These are phyloP conservation scores for Fusarium sp. DNA, from an alignment of 2,329 filamentous ascomycete genomes.

Conservation along the genomic window DNA sequence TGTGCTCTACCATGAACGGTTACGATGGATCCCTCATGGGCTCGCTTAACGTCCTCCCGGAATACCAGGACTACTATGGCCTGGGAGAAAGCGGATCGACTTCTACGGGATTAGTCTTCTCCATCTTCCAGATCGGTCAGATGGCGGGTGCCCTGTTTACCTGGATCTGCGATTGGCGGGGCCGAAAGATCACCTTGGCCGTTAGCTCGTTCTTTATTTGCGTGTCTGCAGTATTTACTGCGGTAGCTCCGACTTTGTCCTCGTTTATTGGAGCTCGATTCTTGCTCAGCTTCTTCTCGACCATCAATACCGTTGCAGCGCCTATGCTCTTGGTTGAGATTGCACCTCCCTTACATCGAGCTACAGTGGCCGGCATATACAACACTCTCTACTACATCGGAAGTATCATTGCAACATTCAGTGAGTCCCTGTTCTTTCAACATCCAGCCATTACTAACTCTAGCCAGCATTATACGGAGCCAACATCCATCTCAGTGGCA, in stretches of 20 bases:
- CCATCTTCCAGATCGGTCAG: slow-evolving; percentile 59
- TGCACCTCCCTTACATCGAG: slow-evolving; percentile 69
- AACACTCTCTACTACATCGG: slow-evolving; percentile 60
- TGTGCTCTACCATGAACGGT: slow-evolving; percentile 58
- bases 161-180: slow-evolving; percentile 60
- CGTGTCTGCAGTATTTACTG: slow-evolving; percentile 8
- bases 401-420: slow-evolving; percentile 25
- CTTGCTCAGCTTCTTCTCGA: slow-evolving; percentile 14
- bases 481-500: slow-evolving; percentile 30
- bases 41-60: slow-evolving; percentile 57
- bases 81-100: slow-evolving; percentile 50
- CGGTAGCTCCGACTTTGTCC: slow-evolving; percentile 12
- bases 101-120: slow-evolving; percentile 59
- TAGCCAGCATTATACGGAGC: slow-evolving; percentile 37
- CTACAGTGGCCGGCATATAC: slow-evolving; percentile 67
- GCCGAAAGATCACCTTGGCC: slow-evolving; percentile 58
- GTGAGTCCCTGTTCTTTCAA: accelerated
- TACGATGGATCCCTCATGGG: slow-evolving; percentile 59
- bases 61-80: slow-evolving; percentile 10
- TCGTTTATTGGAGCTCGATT: slow-evolving; percentile 14
- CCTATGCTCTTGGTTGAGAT: slow-evolving; percentile 72
- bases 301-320: slow-evolving; percentile 57
- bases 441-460: accelerated
- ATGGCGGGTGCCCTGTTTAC: slow-evolving; percentile 59
- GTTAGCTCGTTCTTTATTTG: slow-evolving; percentile 59